Conservation (phyloP, 805 yeast species). For the Candida corydali region DNA sequence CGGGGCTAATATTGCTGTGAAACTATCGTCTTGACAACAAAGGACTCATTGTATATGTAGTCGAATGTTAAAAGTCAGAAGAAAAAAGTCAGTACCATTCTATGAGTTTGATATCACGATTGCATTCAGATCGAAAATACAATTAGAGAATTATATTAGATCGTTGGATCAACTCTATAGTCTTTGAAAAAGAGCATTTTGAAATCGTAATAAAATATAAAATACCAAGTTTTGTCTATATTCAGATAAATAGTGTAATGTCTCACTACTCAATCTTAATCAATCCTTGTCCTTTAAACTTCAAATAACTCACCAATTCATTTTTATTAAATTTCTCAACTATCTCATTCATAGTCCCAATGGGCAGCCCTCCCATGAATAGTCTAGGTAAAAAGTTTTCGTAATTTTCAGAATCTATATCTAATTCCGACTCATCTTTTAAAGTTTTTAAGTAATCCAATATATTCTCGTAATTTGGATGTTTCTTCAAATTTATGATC, state of each 20-base stretch:
- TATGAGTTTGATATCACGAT: too few species aligned
- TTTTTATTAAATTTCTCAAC: constrained; percentile 17
- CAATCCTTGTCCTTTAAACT: constrained; percentile 23
- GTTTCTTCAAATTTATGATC: constrained; percentile 25
- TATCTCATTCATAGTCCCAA: constrained; percentile 24
- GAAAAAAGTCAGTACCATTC: too few species aligned
- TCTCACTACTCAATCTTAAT: constrained; percentile 16
- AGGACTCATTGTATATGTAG: too few species aligned
- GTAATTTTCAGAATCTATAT: constrained; percentile 8
- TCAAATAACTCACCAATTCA: constrained; percentile 20
- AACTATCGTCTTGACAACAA: too few species aligned
- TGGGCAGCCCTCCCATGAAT: constrained; percentile 31
- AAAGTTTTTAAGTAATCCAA: constrained; percentile 19
- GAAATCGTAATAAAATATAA: neutral
- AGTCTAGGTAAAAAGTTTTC: constrained; percentile 25
- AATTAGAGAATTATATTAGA: too few species aligned
- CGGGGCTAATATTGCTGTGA: too few species aligned
- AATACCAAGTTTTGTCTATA: neutral
- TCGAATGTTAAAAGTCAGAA: too few species aligned
- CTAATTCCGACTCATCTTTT: constrained; percentile 9
- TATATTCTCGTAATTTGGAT: constrained; percentile 25
- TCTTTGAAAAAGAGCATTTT: too few species aligned
- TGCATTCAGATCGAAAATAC: too few species aligned
- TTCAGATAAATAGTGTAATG: too few species aligned
- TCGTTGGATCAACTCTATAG: too few species aligned